These are phyloP conservation scores for Paraleonurus japonicus DNA, from an alignment of 257 asterid genomes.

Conservation along the genomic window DNA sequence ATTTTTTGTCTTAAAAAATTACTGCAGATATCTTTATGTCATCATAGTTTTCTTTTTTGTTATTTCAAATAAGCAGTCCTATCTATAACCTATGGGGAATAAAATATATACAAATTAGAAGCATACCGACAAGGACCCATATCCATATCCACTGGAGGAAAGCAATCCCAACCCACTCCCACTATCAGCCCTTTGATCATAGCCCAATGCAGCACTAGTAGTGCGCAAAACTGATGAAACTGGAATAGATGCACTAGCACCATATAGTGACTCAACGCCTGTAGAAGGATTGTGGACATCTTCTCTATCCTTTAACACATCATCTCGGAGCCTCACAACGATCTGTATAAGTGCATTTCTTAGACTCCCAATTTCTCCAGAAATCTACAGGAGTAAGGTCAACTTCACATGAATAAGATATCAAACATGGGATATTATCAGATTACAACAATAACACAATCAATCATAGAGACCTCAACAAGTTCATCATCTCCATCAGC, in stretches of 20 bases:
- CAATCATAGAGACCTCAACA: slow-evolving; percentile 61
- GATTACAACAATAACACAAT: slow-evolving; percentile 4
- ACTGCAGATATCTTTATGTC: background rate
- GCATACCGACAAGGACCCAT: slow-evolving; percentile 65
- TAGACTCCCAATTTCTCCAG: slow-evolving; percentile 65
- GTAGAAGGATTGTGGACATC: slow-evolving; percentile 56
- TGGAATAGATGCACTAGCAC: slow-evolving; percentile 57
- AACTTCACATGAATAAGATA: slow-evolving; percentile 28
- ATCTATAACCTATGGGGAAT: background rate
- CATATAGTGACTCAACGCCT: slow-evolving; percentile 51
- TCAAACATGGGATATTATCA: background rate
- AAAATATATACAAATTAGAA: slow-evolving; percentile 5
- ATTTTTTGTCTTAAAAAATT: background rate
- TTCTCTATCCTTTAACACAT: slow-evolving; percentile 69
- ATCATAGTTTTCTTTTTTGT: background rate
- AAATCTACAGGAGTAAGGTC: slow-evolving; percentile 44
- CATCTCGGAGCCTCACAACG: slow-evolving; percentile 84
- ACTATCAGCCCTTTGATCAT: slow-evolving; percentile 69
- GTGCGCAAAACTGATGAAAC: slow-evolving; percentile 54
- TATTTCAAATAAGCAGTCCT: background rate
- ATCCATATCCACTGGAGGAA: slow-evolving; percentile 74
- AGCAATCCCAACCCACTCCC: slow-evolving; percentile 60
- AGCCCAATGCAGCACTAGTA: slow-evolving; percentile 54
- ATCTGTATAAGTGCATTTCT: slow-evolving; percentile 95
- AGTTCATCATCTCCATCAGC: slow-evolving; percentile 76